Evolutionary conservation across 805 yeast genomes (phyloP).

Genomic region (Sugiyamaella lignohabitans): DNA sequence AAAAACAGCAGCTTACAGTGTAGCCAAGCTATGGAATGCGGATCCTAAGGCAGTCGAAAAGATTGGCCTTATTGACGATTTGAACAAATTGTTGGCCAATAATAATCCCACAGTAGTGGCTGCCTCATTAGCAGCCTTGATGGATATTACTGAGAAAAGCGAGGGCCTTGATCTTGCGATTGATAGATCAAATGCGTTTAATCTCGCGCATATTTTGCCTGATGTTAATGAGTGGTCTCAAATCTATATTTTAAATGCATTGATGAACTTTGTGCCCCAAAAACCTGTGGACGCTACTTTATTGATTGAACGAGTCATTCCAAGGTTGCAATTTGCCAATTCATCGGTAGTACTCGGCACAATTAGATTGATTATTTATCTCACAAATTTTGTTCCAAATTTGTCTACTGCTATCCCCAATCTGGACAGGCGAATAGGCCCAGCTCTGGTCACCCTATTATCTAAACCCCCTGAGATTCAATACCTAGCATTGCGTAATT

Average conservation of each 20-base stretch:
- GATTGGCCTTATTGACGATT: slow-evolving; percentile 39
- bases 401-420: slow-evolving; percentile 51
- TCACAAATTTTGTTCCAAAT: slow-evolving; percentile 60
- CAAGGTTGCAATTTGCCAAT: slow-evolving; percentile 73
- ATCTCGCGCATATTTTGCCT: slow-evolving; percentile 36
- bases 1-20: slow-evolving; percentile 61
- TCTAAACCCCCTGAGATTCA: slow-evolving; percentile 78
- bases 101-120: slow-evolving; percentile 55
- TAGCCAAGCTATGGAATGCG: slow-evolving; percentile 58
- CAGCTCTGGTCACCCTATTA: slow-evolving; percentile 60
- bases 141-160: slow-evolving; percentile 54
- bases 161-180: slow-evolving; percentile 46
- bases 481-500: slow-evolving; percentile 74
- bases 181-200: slow-evolving; percentile 42
- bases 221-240: slow-evolving; percentile 64
- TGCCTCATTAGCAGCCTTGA: slow-evolving; percentile 62
- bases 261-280: slow-evolving; percentile 67
- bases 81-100: slow-evolving; percentile 53
- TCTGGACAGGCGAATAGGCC: slow-evolving; percentile 54
- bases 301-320: slow-evolving; percentile 57
- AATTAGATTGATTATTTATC: slow-evolving; percentile 62
- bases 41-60: slow-evolving; percentile 43
- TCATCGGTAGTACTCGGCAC: slow-evolving; percentile 76
- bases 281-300: slow-evolving; percentile 56
- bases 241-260: slow-evolving; percentile 54